Conservation (phyloP, 495 filamentous ascomycete genomes). For the Neurospora sp. region DNA sequence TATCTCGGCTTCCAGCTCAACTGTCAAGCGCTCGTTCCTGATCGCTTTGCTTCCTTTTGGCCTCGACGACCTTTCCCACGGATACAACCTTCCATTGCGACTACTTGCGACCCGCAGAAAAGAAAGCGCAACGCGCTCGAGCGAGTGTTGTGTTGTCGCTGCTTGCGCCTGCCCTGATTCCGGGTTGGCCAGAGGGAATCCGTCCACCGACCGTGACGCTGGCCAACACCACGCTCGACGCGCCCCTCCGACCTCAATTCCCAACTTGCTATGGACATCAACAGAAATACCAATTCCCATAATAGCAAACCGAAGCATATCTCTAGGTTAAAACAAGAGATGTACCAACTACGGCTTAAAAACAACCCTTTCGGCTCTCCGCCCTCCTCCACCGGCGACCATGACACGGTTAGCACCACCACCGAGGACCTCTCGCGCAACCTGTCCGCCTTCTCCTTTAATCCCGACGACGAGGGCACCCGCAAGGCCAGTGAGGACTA, state of each 20-base stretch:
- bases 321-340: conserved; percentile 26
- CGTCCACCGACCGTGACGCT: background rate
- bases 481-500: conserved; percentile 21
- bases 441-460: conserved; percentile 34
- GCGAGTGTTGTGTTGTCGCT: background rate
- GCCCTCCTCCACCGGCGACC: conserved; percentile 41
- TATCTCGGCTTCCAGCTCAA: background rate
- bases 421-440: conserved; percentile 26
- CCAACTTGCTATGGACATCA: conserved; percentile 21
- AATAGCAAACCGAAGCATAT: conserved; percentile 24
- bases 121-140: background rate
- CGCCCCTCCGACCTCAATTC: conserved; percentile 5
- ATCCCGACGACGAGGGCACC: conserved; percentile 36
- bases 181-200: background rate
- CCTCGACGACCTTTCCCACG: background rate
- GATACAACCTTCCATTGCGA: background rate
- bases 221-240: conserved; percentile 11
- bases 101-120: background rate
- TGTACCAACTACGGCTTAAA: conserved; percentile 22
- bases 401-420: conserved; percentile 39
- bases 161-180: background rate
- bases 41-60: background rate
- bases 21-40: background rate
- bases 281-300: conserved; percentile 19
- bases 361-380: conserved; percentile 41